Conservation (phyloP, 495 filamentous ascomycete species). For the Barbatosphaeria neglecta region DNA sequence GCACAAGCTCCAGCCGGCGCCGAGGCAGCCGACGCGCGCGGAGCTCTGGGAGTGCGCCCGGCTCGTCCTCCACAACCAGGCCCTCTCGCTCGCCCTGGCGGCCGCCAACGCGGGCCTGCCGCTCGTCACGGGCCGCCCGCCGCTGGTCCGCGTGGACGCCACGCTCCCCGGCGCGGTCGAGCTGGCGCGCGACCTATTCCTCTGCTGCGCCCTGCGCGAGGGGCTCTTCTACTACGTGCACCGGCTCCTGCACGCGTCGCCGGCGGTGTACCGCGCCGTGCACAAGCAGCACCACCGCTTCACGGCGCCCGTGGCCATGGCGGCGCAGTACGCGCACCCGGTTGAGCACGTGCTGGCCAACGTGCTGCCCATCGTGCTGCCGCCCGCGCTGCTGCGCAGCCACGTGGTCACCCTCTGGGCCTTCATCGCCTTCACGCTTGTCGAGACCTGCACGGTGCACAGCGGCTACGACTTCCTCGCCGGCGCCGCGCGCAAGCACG, state of each 20-base stretch:
- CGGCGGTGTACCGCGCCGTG: slow-evolving; percentile 33
- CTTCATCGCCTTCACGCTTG: slow-evolving; percentile 32
- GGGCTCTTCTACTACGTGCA: slow-evolving; percentile 46
- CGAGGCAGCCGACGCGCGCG: slow-evolving; percentile 33
- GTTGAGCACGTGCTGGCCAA: slow-evolving; percentile 46
- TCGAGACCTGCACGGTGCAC: slow-evolving; percentile 41
- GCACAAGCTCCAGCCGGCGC: slow-evolving; percentile 46
- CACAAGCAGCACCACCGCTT: slow-evolving; percentile 50
- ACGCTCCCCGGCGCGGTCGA: slow-evolving; percentile 21
- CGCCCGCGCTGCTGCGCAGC: slow-evolving; percentile 31
- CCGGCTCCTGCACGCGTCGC: slow-evolving; percentile 37
- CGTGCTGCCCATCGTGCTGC: slow-evolving; percentile 39
- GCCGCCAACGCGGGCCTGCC: slow-evolving; percentile 16
- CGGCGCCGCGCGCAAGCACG: slow-evolving; percentile 36
- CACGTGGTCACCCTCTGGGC: slow-evolving; percentile 43
- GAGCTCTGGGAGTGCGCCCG: slow-evolving; percentile 34
- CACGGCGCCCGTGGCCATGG: slow-evolving; percentile 45
- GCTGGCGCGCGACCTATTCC: slow-evolving; percentile 29
- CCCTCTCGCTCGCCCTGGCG: slow-evolving; percentile 27
- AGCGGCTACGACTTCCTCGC: slow-evolving; percentile 43
- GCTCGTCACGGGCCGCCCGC: slow-evolving; percentile 5
- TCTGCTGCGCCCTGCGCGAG: slow-evolving; percentile 39
- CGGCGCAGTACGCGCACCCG: slow-evolving; percentile 48
- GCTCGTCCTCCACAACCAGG: slow-evolving; percentile 36
- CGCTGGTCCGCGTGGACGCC: slow-evolving; percentile 23